Percentiles rank a stretch among this genome's conserved stretches.
Conservation (phyloP, 2,329 filamentous ascomycete species). For the Pseudocercospora eumusae region DNA sequence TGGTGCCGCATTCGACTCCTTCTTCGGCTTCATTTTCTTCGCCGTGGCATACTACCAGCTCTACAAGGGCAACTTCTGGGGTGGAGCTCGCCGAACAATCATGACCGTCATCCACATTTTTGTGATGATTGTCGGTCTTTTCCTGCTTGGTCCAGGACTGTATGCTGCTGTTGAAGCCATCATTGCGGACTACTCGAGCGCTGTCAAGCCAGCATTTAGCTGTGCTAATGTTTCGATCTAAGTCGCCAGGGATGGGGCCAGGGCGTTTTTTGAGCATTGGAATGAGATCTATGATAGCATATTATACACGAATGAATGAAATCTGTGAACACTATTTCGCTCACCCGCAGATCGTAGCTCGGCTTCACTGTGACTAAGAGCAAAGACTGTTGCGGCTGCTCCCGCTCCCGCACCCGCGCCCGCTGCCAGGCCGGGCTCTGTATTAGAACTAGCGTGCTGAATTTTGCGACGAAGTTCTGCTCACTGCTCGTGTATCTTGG, state of each 20-base stretch:
- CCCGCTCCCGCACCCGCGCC: no score
- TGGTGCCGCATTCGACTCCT: constrained; percentile 52
- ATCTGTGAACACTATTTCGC: not conserved
- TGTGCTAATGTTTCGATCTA: constrained; percentile 54
- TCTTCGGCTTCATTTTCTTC: constrained; percentile 56
- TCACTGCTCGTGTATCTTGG: not conserved
- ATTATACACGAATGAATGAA: not conserved
- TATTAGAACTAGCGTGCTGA: not conserved
- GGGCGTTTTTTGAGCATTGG: not conserved
- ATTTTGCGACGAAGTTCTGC: constrained; percentile 5
- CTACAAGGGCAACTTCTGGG: constrained; percentile 46
- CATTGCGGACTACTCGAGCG: constrained; percentile 52
- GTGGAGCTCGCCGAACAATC: constrained; percentile 39
- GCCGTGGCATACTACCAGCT: constrained; percentile 54
- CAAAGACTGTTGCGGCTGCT: no score
- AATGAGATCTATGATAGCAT: not conserved
- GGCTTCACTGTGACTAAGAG: no score
- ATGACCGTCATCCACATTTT: constrained; percentile 52
- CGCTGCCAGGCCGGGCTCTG: not conserved
- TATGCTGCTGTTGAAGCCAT: constrained; percentile 57
- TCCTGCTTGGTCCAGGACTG: constrained; percentile 54
- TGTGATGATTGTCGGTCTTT: constrained; percentile 50
- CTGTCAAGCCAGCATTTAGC: constrained; percentile 51
- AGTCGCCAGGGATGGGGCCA: constrained; percentile 6
- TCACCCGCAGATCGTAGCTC: not conserved